Evolutionary conservation across 2,329 filamentous ascomycete genomes (phyloP).

Genomic region (Aulographum hederae): DNA sequence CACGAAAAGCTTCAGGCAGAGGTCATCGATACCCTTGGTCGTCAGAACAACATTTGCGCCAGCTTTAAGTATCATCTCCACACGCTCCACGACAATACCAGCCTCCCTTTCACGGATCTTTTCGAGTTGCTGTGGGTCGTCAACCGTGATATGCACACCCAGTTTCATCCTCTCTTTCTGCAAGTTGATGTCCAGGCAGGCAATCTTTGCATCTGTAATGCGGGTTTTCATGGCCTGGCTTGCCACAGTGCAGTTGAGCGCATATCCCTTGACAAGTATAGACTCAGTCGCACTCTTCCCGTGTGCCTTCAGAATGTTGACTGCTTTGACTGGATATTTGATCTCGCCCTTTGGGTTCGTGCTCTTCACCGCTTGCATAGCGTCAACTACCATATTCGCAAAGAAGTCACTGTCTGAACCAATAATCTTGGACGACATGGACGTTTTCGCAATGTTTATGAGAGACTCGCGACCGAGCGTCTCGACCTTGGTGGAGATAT

Average conservation of each 20-base stretch:
- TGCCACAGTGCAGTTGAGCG: constrained; percentile 94
- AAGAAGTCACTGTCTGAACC: constrained; percentile 94
- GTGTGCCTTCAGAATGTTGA: constrained; percentile 96
- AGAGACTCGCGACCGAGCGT: constrained; percentile 77
- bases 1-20: constrained; percentile 85
- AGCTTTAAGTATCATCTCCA: constrained; percentile 95
- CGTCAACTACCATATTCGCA: constrained; percentile 90
- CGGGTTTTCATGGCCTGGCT: constrained; percentile 95
- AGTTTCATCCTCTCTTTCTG: constrained; percentile 99
- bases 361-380: constrained; percentile 85
- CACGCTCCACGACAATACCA: constrained; percentile 79
- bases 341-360: constrained; percentile 77
- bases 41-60: constrained; percentile 93
- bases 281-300: constrained; percentile 85
- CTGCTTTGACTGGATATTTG: constrained; percentile 97
- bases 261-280: constrained; percentile 84
- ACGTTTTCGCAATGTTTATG: constrained; percentile 91
- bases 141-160: constrained; percentile 93
- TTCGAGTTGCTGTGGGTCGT: constrained; percentile 92
- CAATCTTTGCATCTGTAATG: constrained; percentile 88
- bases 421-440: constrained; percentile 99
- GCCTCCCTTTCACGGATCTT: constrained; percentile 89
- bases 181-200: constrained; percentile 90
- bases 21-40: constrained; percentile 95
- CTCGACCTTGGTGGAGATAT: constrained; percentile 91